Evolutionary conservation across 257 asterid genomes (phyloP).

Genomic region (Orobanche coerulescens): DNA sequence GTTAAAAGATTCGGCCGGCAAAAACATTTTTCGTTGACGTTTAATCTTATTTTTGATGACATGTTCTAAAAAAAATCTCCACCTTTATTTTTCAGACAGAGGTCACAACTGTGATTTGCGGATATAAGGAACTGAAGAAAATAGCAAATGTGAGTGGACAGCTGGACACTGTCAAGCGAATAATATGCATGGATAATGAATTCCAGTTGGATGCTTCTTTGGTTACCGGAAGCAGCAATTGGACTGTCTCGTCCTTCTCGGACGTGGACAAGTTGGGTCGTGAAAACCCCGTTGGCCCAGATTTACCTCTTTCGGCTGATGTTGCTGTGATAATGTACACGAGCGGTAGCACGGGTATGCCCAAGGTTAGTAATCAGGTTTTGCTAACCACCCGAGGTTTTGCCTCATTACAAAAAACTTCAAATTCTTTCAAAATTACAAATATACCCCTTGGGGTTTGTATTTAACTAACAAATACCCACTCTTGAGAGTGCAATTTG

Average conservation of each 20-base stretch:
- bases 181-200: conserved; percentile 82
- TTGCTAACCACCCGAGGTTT: background rate
- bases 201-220: conserved; percentile 46
- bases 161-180: conserved; percentile 77
- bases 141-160: conserved; percentile 70
- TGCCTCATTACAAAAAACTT: too few relatives aligned
- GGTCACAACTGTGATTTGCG: conserved; percentile 94
- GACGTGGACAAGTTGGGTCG: conserved; percentile 68
- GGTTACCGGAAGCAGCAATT: conserved; percentile 41
- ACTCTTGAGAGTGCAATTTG: too few relatives aligned
- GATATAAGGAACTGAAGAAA: conserved; percentile 82
- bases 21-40: too few relatives aligned
- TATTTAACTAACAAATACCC: too few relatives aligned
- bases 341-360: conserved; percentile 98
- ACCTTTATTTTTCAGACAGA: conserved; percentile 61
- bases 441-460: too few relatives aligned
- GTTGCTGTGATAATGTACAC: conserved; percentile 98
- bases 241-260: conserved; percentile 63
- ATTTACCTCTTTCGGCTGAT: conserved; percentile 81
- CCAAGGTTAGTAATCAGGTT: conserved; percentile 50
- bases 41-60: background rate
- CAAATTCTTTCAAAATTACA: too few relatives aligned
- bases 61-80: background rate
- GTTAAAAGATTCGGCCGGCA: too few relatives aligned
- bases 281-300: conserved; percentile 67